Percentiles rank a stretch among this genome's conserved stretches.
phyloP scores from a whole-genome alignment of 2,329 filamentous ascomycete species.

The Geosmithia flava region DNA sequence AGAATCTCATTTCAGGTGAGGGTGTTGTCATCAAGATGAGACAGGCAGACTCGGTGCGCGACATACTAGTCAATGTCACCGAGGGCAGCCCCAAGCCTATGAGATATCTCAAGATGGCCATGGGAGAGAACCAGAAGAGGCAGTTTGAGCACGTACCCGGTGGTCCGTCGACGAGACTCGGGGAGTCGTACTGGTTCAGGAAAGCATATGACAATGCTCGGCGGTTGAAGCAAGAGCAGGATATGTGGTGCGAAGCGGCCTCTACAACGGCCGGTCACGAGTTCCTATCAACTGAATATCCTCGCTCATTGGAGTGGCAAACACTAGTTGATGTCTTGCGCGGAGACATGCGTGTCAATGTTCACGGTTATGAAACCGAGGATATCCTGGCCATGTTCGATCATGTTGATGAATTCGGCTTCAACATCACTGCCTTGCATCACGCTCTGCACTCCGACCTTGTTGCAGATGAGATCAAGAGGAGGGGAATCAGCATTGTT shows the following conservation, averaged over 20 bases:
- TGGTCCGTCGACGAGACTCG: neutral
- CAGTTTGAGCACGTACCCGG: neutral
- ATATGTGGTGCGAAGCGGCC: neutral
- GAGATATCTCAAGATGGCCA: constrained; percentile 32
- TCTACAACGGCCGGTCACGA: neutral
- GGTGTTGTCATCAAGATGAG: constrained; percentile 24
- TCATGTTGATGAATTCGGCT: too few relatives aligned
- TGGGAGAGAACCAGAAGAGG: constrained; percentile 28
- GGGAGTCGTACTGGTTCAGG: neutral
- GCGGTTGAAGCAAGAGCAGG: constrained; percentile 5
- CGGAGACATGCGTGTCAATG: too few relatives aligned
- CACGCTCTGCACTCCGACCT: too few relatives aligned
- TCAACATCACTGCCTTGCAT: too few relatives aligned
- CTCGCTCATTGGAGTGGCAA: too few relatives aligned
- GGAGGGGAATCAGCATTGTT: too few relatives aligned
- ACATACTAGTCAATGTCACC: constrained; percentile 15
- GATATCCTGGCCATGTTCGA: too few relatives aligned
- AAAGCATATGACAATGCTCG: neutral
- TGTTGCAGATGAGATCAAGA: too few relatives aligned
- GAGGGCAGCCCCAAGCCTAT: constrained; percentile 10
- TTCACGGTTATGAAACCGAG: too few relatives aligned
- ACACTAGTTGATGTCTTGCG: too few relatives aligned
- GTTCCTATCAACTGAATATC: too few relatives aligned
- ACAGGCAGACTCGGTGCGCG: neutral
- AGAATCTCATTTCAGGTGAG: constrained; percentile 32